These are phyloP conservation scores for Candida krabiensis DNA, from an alignment of 805 yeast species.

Conservation along the genomic window DNA sequence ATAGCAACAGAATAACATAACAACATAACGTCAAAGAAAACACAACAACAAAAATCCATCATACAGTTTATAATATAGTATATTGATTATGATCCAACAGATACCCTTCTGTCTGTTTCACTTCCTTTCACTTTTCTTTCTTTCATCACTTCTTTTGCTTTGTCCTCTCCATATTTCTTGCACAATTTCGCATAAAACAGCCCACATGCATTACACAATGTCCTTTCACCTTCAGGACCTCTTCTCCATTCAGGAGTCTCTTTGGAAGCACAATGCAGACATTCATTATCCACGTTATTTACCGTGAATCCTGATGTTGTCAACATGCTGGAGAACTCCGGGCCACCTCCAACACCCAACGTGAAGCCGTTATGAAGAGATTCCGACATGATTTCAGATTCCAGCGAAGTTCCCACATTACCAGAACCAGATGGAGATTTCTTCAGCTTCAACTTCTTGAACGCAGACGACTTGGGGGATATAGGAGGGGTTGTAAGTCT, in stretches of 20 bases:
- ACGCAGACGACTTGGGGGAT: conserved; percentile 22
- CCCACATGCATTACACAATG: conserved; percentile 84
- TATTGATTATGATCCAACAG: conserved; percentile 19
- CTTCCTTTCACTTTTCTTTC: conserved; percentile 27
- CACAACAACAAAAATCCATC: conserved; percentile 2
- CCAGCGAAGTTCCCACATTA: conserved; percentile 2
- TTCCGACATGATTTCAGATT: conserved; percentile 6
- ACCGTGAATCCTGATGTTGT: neutral
- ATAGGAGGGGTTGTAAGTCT: conserved; percentile 25
- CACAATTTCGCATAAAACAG: conserved; percentile 66
- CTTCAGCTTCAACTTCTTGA: conserved; percentile 19
- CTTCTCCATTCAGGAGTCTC: conserved; percentile 84
- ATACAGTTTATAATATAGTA: no score
- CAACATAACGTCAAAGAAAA: no score
- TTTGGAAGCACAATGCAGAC: conserved; percentile 44
- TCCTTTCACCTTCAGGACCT: conserved; percentile 75
- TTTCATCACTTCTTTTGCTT: conserved; percentile 46
- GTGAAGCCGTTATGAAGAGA: neutral
- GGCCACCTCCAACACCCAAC: neutral
- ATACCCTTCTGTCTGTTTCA: conserved; percentile 30
- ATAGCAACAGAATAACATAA: no score
- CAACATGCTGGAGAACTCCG: conserved; percentile 4
- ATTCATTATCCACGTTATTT: conserved; percentile 15
- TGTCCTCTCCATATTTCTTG: conserved; percentile 54
- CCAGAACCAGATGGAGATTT: conserved; percentile 13